Percentiles rank a stretch among this genome's conserved stretches.
Conservation (phyloP, 2,329 filamentous ascomycete species). For the Phialemonium atrogriseum region DNA sequence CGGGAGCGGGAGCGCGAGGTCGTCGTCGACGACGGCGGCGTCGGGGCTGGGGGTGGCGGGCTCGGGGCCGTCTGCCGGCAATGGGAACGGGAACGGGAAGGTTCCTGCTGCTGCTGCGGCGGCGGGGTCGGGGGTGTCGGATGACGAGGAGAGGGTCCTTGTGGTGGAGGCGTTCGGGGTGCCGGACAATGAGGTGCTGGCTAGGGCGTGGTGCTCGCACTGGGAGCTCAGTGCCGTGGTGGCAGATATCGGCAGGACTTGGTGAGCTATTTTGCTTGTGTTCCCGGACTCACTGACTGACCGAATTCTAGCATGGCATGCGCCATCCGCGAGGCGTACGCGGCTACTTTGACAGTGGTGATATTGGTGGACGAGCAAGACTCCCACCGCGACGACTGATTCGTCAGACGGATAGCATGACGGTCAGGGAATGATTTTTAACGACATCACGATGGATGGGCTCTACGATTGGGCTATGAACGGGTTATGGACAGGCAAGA, state of each 20-base stretch:
- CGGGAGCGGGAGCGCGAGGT: conserved; percentile 3
- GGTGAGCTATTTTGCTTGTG: conserved; percentile 33
- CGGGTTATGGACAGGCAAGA: no score
- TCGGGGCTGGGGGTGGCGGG: not conserved
- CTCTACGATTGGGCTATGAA: no score
- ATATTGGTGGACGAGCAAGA: conserved; percentile 52
- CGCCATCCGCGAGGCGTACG: conserved; percentile 67
- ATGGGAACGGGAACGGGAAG: conserved; percentile 5
- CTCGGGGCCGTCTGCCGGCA: conserved; percentile 1
- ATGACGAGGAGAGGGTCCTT: conserved; percentile 56
- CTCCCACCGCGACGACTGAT: conserved; percentile 31
- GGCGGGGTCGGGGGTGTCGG: conserved; percentile 7
- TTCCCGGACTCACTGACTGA: not conserved
- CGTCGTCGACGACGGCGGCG: conserved; percentile 6
- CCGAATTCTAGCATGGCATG: conserved; percentile 66
- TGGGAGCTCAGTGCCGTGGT: conserved; percentile 66
- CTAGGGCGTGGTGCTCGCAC: conserved; percentile 68
- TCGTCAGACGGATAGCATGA: no score
- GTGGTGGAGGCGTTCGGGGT: conserved; percentile 67
- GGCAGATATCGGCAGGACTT: conserved; percentile 61
- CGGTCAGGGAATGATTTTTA: no score
- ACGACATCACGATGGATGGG: no score
- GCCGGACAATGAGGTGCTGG: conserved; percentile 67
- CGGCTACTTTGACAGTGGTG: conserved; percentile 63
- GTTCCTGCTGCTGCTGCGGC: no score